Percentiles rank a stretch among this genome's conserved stretches.
Evolutionary conservation across 345 rosid genomes (phyloP).

Genomic region (Erucastrum elatum): DNA sequence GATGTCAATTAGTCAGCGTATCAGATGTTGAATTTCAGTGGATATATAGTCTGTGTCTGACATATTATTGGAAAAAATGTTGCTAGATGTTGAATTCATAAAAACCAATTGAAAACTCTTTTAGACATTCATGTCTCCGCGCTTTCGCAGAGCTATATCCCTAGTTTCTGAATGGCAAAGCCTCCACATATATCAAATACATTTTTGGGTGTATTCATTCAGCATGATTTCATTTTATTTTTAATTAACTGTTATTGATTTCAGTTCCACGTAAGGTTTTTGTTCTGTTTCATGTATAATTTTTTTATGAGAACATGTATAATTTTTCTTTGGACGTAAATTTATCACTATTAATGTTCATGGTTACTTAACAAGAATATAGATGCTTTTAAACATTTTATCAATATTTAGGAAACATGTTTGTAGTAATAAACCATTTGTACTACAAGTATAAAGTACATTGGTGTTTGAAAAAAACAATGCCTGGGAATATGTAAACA

Average conservation of each 20-base stretch:
- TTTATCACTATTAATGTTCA: not conserved
- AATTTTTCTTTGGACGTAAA: not conserved
- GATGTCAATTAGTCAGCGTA: too few species aligned
- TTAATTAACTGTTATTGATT: not conserved
- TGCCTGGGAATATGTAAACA: not conserved
- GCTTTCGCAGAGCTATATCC: too few species aligned
- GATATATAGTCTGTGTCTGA: too few species aligned
- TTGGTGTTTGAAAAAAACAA: not conserved
- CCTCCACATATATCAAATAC: not conserved
- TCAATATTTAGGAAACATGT: not conserved
- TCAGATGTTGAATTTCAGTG: too few species aligned
- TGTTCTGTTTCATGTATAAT: not conserved
- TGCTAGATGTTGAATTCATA: too few species aligned
- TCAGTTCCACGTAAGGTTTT: not conserved
- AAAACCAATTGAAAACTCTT: too few species aligned
- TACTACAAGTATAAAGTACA: not conserved
- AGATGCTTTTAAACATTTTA: not conserved
- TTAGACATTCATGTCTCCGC: too few species aligned
- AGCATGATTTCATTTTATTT: not conserved
- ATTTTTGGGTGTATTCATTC: not conserved
- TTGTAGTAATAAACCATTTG: not conserved
- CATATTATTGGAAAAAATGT: too few species aligned
- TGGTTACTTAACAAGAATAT: not conserved
- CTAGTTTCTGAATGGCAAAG: not conserved
- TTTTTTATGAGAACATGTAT: too few species aligned